A percentile compares a stretch with the other conserved stretches of the same genome.
phyloP scores from a whole-genome alignment of 495 filamentous ascomycete genomes.

The Tuber aestivum region DNA sequence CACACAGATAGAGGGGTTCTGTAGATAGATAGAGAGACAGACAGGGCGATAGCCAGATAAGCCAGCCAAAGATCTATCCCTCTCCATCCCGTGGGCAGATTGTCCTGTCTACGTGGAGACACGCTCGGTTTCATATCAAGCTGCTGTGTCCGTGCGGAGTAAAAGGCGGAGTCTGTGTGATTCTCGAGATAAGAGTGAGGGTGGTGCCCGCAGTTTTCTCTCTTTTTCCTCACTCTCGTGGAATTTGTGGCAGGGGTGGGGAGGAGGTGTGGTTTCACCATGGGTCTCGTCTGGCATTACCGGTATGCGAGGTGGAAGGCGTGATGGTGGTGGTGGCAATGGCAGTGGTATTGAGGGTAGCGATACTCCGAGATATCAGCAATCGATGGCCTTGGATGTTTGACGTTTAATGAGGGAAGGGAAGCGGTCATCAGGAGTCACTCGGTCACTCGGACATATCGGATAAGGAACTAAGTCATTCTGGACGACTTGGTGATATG shows the following conservation, averaged over 20 bases:
- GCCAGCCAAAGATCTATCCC: conserved; percentile 3
- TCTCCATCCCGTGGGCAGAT: background rate
- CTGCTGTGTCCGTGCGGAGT: background rate
- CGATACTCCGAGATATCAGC: background rate
- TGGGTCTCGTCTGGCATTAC: background rate
- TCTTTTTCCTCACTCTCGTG: background rate
- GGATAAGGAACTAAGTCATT: background rate
- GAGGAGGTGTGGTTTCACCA: background rate
- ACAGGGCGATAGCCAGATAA: background rate
- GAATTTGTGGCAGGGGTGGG: background rate
- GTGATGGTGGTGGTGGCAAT: background rate
- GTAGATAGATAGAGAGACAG: background rate
- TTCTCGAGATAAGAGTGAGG: background rate
- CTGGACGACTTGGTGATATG: background rate
- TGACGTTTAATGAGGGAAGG: background rate
- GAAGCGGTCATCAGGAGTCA: background rate
- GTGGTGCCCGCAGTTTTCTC: background rate
- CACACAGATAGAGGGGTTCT: background rate
- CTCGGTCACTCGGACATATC: background rate
- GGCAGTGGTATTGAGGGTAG: background rate
- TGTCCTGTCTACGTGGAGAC: background rate
- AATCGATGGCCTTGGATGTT: background rate
- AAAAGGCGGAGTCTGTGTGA: background rate
- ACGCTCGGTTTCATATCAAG: conserved; percentile 5
- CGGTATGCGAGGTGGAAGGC: background rate